Evolutionary conservation across 805 yeast species (phyloP).

Genomic region (Lipomyces yamanashiensis): DNA sequence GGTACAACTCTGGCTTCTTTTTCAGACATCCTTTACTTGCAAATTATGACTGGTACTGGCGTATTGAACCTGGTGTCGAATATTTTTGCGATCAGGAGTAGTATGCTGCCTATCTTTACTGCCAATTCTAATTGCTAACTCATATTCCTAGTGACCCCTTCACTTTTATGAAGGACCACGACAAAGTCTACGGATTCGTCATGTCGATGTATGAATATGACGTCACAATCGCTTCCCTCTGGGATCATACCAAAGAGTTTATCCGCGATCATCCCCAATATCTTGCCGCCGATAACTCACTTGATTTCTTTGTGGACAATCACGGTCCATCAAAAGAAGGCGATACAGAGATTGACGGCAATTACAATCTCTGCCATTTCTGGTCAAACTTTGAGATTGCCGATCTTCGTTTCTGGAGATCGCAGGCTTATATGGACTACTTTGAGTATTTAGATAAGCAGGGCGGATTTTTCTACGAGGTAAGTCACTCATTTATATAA

Average conservation of each 20-base stretch:
- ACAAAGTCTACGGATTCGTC: constrained; percentile 85
- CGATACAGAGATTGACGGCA: constrained; percentile 57
- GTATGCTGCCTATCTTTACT: constrained; percentile 19
- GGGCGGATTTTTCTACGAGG: constrained; percentile 85
- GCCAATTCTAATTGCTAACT: background rate
- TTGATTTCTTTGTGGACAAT: constrained; percentile 61
- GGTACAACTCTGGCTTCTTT: constrained; percentile 90
- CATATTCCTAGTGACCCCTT: constrained; percentile 67
- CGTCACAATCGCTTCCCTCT: constrained; percentile 84
- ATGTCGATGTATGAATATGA: constrained; percentile 80
- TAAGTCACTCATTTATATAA: constrained; percentile 34
- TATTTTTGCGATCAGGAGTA: constrained; percentile 71
- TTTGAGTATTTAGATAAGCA: constrained; percentile 69
- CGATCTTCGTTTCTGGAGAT: constrained; percentile 71
- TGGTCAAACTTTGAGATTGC: constrained; percentile 89
- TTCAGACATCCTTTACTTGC: constrained; percentile 73
- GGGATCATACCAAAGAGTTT: constrained; percentile 72
- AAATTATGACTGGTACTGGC: constrained; percentile 86
- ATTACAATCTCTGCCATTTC: constrained; percentile 83
- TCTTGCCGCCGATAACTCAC: constrained; percentile 66
- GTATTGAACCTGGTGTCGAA: constrained; percentile 92
- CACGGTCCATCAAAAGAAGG: constrained; percentile 50
- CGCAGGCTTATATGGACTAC: constrained; percentile 67
- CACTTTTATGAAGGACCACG: constrained; percentile 71
- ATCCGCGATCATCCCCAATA: constrained; percentile 62